phyloP scores from a whole-genome alignment of 208 protist genomes.

The Paratrypanosoma confusum region DNA sequence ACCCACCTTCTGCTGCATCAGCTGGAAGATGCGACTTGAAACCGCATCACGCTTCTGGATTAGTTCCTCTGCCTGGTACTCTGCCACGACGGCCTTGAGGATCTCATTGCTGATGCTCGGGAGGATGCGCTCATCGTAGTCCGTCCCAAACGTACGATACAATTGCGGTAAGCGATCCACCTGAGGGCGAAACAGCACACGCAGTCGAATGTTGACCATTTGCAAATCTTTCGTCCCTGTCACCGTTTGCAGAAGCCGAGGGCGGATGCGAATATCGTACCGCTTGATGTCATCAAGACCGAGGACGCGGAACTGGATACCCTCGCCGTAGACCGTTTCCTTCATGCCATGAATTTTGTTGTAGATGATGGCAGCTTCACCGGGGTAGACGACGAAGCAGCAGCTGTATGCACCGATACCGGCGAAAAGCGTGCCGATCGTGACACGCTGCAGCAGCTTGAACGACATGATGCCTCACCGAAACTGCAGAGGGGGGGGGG shows the following conservation, averaged over 20 bases:
- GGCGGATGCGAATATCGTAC: constrained; percentile 93
- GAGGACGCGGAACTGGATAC: constrained; percentile 84
- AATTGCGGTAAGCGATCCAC: constrained; percentile 77
- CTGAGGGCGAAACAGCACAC: constrained; percentile 83
- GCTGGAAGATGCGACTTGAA: constrained; percentile 82
- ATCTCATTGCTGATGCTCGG: constrained; percentile 96
- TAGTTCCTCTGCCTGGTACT: constrained; percentile 98
- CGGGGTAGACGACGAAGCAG: constrained; percentile 86
- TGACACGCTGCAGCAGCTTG: constrained; percentile 50
- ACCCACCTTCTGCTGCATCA: constrained; percentile 91
- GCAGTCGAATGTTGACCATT: constrained; percentile 89
- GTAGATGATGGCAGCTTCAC: constrained; percentile 86
- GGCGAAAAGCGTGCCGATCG: constrained; percentile 44
- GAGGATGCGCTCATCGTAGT: constrained; percentile 96
- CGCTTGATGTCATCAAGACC: constrained; percentile 94
- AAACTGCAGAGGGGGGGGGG: no score
- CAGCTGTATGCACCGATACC: constrained; percentile 78
- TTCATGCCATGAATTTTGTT: constrained; percentile 85
- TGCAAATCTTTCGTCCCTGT: constrained; percentile 91
- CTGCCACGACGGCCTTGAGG: constrained; percentile 91
- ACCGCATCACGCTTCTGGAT: constrained; percentile 96
- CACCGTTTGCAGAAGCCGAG: constrained; percentile 82
- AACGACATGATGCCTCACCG: constrained; percentile 39
- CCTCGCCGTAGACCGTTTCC: constrained; percentile 82
- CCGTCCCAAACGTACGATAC: constrained; percentile 85